These are phyloP conservation scores for Macadamia integrifolia DNA, from an alignment of 164 flowering plant genomes.

Conservation along the genomic window DNA sequence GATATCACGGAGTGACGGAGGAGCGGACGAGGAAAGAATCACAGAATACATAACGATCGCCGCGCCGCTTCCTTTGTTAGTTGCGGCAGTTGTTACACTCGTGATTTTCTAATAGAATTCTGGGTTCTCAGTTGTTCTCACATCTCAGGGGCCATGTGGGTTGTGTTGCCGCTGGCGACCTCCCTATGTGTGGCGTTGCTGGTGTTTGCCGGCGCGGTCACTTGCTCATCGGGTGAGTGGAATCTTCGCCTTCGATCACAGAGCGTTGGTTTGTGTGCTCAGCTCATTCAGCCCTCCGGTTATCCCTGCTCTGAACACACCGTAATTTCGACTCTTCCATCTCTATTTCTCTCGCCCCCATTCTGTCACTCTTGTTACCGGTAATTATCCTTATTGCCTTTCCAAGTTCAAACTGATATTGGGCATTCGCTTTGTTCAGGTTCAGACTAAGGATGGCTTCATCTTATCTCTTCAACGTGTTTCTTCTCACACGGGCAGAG, in stretches of 20 bases:
- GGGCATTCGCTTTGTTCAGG: conserved; percentile 26
- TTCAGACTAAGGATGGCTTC: conserved; percentile 76
- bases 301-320: conserved; percentile 80
- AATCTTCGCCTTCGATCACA: conserved; percentile 16
- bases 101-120: too few relatives aligned
- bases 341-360: too few relatives aligned
- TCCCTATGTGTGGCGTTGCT: conserved; percentile 4
- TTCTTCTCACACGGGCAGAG: conserved; percentile 29
- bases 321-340: conserved; percentile 29
- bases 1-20: too few relatives aligned
- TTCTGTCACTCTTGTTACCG: background rate
- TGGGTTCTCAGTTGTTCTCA: too few relatives aligned
- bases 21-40: too few relatives aligned
- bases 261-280: conserved; percentile 39
- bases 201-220: background rate
- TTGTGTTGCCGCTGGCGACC: background rate
- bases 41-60: too few relatives aligned
- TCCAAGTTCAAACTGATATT: background rate
- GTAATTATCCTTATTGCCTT: too few relatives aligned
- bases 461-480: conserved; percentile 70
- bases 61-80: too few relatives aligned
- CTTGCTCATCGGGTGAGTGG: background rate
- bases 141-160: too few relatives aligned
- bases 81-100: too few relatives aligned
- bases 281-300: conserved; percentile 55